A percentile compares a stretch with the other conserved stretches of the same genome.
These are phyloP conservation scores for Geoglossum cookeanum DNA, from an alignment of 2,329 filamentous ascomycete species.

Conservation along the genomic window DNA sequence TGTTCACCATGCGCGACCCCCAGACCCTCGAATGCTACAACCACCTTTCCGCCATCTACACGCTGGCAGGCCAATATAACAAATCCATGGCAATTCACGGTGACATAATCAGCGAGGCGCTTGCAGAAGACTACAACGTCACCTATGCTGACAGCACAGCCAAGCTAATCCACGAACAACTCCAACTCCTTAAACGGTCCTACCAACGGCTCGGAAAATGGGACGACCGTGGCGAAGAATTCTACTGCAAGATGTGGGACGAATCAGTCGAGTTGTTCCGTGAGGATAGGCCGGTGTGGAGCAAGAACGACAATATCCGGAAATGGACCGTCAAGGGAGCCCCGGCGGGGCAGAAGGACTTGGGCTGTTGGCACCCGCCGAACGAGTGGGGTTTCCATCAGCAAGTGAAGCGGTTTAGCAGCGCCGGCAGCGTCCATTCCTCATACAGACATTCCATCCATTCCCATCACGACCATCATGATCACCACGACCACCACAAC, in stretches of 20 bases:
- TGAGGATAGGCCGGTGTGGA: background rate
- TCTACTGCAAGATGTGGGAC: background rate
- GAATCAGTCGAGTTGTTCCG: background rate
- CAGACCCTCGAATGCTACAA: background rate
- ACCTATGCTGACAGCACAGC: conserved; percentile 10
- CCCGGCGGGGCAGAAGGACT: background rate
- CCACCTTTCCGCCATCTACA: background rate
- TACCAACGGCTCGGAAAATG: conserved; percentile 25
- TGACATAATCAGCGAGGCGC: conserved; percentile 11
- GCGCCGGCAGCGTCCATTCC: background rate
- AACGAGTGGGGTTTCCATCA: background rate
- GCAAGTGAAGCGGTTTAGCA: background rate
- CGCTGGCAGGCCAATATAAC: background rate
- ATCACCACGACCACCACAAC: too few relatives aligned
- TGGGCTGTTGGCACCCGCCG: background rate
- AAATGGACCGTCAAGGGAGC: background rate
- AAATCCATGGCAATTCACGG: background rate
- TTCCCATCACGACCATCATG: background rate
- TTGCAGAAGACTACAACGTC: conserved; percentile 13
- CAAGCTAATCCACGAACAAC: conserved; percentile 18
- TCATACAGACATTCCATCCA: background rate
- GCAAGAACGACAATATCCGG: background rate
- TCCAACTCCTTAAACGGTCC: conserved; percentile 20
- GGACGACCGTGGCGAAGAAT: conserved; percentile 9
- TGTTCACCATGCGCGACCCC: background rate